Evolutionary conservation across 108 stramenopile genomes (phyloP).

Genomic region (Thalassiosira profunda): DNA sequence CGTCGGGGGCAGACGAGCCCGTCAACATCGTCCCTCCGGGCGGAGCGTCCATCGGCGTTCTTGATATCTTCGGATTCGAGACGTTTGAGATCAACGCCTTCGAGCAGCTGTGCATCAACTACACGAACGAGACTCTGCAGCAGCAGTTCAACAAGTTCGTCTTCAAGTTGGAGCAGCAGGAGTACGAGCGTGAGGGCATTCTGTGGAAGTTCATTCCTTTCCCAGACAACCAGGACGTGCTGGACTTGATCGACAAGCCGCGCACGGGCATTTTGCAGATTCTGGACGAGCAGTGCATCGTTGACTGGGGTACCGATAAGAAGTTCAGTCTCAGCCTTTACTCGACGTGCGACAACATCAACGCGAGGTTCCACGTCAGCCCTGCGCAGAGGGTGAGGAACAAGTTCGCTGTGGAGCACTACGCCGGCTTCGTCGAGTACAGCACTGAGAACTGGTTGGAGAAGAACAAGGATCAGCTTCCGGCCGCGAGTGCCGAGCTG

Average conservation of each 20-base stretch:
- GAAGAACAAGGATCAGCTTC: slow-evolving; percentile 94
- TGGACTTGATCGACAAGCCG: slow-evolving; percentile 91
- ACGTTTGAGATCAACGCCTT: slow-evolving; percentile 92
- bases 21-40: slow-evolving; percentile 39
- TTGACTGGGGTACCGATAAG: slow-evolving; percentile 65
- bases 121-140: slow-evolving; percentile 96
- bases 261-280: slow-evolving; percentile 80
- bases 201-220: slow-evolving; percentile 93
- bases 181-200: slow-evolving; percentile 90
- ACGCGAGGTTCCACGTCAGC: slow-evolving; percentile 56
- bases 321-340: slow-evolving; percentile 68
- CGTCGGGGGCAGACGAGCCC: background rate
- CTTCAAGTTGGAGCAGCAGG: slow-evolving; percentile 90
- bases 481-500: slow-evolving; percentile 88
- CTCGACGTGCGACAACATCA: slow-evolving; percentile 57
- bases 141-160: slow-evolving; percentile 96
- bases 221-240: slow-evolving; percentile 93
- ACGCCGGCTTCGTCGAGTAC: slow-evolving; percentile 92
- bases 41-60: slow-evolving; percentile 55
- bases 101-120: slow-evolving; percentile 98
- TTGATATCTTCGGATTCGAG: slow-evolving; percentile 99
- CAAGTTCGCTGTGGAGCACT: slow-evolving; percentile 89
- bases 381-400: slow-evolving; percentile 62
- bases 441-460: slow-evolving; percentile 85
- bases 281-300: slow-evolving; percentile 85